These are phyloP conservation scores for Fagus crenata DNA, from an alignment of 306 rosid genomes.

Conservation along the genomic window DNA sequence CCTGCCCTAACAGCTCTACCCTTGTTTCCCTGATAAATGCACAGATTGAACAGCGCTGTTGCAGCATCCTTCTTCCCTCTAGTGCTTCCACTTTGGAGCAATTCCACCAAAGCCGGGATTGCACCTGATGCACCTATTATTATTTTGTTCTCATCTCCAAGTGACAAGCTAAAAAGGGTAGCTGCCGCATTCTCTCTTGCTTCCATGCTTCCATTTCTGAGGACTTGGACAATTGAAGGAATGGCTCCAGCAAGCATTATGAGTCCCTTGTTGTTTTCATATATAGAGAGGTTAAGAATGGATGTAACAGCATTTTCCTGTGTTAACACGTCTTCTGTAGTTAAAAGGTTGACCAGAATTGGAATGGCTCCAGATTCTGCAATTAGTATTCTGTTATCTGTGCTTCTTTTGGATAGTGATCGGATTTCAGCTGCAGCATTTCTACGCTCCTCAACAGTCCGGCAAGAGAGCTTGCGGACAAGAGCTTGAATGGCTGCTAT, in stretches of 20 bases:
- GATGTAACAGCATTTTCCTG: constrained; percentile 96
- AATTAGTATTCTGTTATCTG: constrained; percentile 86
- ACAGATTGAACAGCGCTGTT: constrained; percentile 84
- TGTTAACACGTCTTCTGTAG: constrained; percentile 65
- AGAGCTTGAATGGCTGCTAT: constrained; percentile 69
- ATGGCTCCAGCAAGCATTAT: constrained; percentile 97
- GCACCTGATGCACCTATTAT: constrained; percentile 96
- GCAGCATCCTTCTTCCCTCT: constrained; percentile 97
- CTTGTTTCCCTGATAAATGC: constrained; percentile 96
- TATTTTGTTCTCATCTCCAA: constrained; percentile 93
- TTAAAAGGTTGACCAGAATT: constrained; percentile 71
- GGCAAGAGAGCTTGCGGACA: constrained; percentile 72
- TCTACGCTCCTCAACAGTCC: constrained; percentile 63
- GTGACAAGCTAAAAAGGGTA: constrained; percentile 88
- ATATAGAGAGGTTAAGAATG: constrained; percentile 89
- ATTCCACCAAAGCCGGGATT: constrained; percentile 76
- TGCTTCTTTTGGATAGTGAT: constrained; percentile 87
- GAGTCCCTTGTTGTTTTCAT: constrained; percentile 83
- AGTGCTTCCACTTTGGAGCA: constrained; percentile 83
- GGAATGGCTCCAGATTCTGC: constrained; percentile 98
- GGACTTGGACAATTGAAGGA: constrained; percentile 92
- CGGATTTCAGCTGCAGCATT: constrained; percentile 78
- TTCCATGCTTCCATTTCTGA: constrained; percentile 88
- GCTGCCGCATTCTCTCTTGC: constrained; percentile 96
- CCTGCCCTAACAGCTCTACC: constrained; percentile 89